Evolutionary conservation across 352 stramenopile genomes (phyloP), one percentile per base, ranked within the genome.

Genomic region (Peronosclerospora sorghi): DNA sequence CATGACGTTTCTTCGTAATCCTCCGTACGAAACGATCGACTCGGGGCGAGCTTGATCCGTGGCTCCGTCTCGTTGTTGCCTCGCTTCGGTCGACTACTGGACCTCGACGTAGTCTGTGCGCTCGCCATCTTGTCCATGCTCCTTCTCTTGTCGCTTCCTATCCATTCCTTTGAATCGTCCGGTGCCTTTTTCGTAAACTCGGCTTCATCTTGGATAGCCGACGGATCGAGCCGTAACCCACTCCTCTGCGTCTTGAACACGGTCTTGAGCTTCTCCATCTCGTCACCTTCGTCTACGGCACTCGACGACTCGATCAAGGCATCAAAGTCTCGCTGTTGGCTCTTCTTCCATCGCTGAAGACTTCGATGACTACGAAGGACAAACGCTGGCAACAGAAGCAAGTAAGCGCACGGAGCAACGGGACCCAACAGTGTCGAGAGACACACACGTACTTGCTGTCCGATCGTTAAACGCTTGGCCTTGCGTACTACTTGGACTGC

Each of bases 111-210:
- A 2, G 35, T 36, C 23, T 49, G 19, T 20, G 17, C 9, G 15
- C 28, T 42, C 2, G 42, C 41, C n/a, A 35, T 39, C n/a, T 28
- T 28, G 41, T 35, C 34, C 4, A 35, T 20, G 4, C 59, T 56
- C 32, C 54, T 56, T 12, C 28, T 47, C 47, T 51, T 57, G 26
- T 18, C 28, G 52, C 34, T 48, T 48, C 59, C 28, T 50, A 71
- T 44, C 45, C 70, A 69, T 8, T 69, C 56, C 35, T 77, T 80
- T 0, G 66, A 71, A 32, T 86, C 76, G 27, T 86, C 81, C 20
- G 68, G 52, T 0, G 60, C 73, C 48, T 80, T 76, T 45, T 81
- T 69, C 1, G 77, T 89, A 40, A 70, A 86, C 43, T 86, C 73
- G 5, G 56, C 48, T 27, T 83, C 68, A 17, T 73, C 54, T 26